Conservation (phyloP, 306 rosid species). For the Corylus americana region DNA sequence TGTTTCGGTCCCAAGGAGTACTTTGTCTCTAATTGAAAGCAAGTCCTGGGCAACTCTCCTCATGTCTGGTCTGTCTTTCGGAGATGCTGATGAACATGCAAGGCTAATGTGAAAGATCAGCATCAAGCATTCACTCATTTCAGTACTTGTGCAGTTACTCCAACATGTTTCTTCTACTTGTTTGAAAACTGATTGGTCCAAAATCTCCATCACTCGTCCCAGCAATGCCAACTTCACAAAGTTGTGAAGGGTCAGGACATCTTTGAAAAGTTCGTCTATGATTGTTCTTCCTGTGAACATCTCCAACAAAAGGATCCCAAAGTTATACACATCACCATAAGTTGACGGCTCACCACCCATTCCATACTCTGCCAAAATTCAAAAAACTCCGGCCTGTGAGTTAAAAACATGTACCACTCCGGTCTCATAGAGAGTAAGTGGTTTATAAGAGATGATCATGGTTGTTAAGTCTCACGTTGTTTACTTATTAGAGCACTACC, state of each 20-base stretch:
- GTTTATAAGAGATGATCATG: too few species aligned
- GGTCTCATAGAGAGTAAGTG: too few species aligned
- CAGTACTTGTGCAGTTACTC: neutral
- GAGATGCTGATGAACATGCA: neutral
- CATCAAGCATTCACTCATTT: neutral
- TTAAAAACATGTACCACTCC: too few species aligned
- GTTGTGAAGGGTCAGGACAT: slow-evolving; percentile 1
- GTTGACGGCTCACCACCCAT: slow-evolving; percentile 14
- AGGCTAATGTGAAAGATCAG: slow-evolving; percentile 10
- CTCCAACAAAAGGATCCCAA: slow-evolving; percentile 12
- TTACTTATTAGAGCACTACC: too few species aligned
- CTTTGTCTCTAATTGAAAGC: neutral
- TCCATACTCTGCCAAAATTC: neutral
- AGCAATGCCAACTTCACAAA: neutral
- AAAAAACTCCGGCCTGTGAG: too few species aligned
- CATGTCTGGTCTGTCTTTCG: slow-evolving; percentile 1
- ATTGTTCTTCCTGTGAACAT: slow-evolving; percentile 15
- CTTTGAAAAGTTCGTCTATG: neutral
- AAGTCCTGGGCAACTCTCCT: neutral
- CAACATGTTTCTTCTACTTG: neutral
- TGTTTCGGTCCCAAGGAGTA: neutral
- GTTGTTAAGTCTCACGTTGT: too few species aligned
- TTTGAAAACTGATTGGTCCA: neutral
- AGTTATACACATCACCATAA: slow-evolving; percentile 7
- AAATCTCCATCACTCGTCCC: neutral